Evolutionary conservation across 352 stramenopile genomes (phyloP).

Genomic region (Globisporangium uncinulatum): DNA sequence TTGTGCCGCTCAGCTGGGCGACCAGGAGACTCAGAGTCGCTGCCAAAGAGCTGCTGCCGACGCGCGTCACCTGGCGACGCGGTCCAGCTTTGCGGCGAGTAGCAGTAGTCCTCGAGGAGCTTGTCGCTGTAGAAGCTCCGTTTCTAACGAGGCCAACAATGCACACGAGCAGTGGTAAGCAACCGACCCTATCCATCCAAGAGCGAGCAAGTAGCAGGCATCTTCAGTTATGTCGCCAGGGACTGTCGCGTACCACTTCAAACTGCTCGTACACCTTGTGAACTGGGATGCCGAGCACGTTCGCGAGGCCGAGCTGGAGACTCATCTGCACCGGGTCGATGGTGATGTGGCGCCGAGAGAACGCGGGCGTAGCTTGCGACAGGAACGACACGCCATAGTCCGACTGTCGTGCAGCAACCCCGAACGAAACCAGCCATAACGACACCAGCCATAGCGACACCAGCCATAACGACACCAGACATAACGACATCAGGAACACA

Average conservation of each 20-base stretch:
- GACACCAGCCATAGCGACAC: no score
- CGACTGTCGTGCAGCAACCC: conserved; percentile 27
- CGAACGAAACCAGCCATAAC: no score
- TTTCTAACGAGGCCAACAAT: conserved; percentile 37
- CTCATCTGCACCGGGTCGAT: conserved; percentile 80
- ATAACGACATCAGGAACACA: no score
- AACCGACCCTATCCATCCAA: background rate
- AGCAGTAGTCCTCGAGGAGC: conserved; percentile 75
- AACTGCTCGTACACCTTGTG: conserved; percentile 72
- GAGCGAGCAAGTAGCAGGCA: no score
- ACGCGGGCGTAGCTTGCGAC: conserved; percentile 44
- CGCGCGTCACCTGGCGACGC: conserved; percentile 61
- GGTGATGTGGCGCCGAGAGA: conserved; percentile 51
- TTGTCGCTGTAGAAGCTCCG: conserved; percentile 76
- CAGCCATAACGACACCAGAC: background rate
- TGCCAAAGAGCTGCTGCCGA: conserved; percentile 68
- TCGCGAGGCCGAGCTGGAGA: conserved; percentile 72
- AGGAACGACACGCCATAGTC: conserved; percentile 79
- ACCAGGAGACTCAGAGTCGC: conserved; percentile 45
- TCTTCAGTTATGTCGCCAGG: no score
- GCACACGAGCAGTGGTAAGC: background rate
- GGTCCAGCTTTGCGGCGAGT: conserved; percentile 81
- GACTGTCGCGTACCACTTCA: conserved; percentile 41
- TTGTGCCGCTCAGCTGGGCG: conserved; percentile 18
- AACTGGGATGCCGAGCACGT: conserved; percentile 57